phyloP scores from a whole-genome alignment of 2,329 filamentous ascomycete genomes.

The Penicillium sp. region DNA sequence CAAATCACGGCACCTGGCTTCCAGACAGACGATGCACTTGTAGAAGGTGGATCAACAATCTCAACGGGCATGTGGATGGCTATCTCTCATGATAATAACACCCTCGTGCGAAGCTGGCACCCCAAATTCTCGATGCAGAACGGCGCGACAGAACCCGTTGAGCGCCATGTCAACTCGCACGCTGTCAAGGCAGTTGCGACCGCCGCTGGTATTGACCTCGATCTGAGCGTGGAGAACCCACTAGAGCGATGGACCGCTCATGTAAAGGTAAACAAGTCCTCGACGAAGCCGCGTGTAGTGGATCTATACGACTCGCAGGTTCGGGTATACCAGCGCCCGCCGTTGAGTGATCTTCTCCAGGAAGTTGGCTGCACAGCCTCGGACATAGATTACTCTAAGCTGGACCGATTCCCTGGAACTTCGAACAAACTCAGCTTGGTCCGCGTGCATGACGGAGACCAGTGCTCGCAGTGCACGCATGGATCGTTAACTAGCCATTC shows the following conservation, averaged over 20 bases:
- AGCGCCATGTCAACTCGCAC: slow-evolving; percentile 54
- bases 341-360: slow-evolving; percentile 36
- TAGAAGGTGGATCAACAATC: slow-evolving; percentile 28
- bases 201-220: slow-evolving; percentile 62
- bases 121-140: slow-evolving; percentile 46
- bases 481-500: slow-evolving; percentile 65
- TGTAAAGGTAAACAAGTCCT: slow-evolving; percentile 24
- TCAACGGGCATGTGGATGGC: slow-evolving; percentile 42
- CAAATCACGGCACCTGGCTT: slow-evolving; percentile 19
- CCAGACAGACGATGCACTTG: slow-evolving; percentile 20
- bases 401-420: slow-evolving; percentile 40
- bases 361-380: slow-evolving; percentile 26
- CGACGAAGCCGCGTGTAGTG: slow-evolving; percentile 33
- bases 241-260: slow-evolving; percentile 52
- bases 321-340: slow-evolving; percentile 39
- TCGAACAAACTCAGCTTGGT: slow-evolving; percentile 60
- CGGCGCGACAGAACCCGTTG: slow-evolving; percentile 30
- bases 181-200: slow-evolving; percentile 59
- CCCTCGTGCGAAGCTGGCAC: slow-evolving; percentile 69
- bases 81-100: slow-evolving; percentile 57
- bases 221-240: slow-evolving; percentile 66
- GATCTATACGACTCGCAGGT: slow-evolving; percentile 44
- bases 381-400: slow-evolving; percentile 36
- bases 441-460: slow-evolving; percentile 64
- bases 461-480: slow-evolving; percentile 66